These are phyloP conservation scores for Cladosporium sphaerospermum DNA, from an alignment of 2,329 filamentous ascomycete genomes.

Conservation along the genomic window DNA sequence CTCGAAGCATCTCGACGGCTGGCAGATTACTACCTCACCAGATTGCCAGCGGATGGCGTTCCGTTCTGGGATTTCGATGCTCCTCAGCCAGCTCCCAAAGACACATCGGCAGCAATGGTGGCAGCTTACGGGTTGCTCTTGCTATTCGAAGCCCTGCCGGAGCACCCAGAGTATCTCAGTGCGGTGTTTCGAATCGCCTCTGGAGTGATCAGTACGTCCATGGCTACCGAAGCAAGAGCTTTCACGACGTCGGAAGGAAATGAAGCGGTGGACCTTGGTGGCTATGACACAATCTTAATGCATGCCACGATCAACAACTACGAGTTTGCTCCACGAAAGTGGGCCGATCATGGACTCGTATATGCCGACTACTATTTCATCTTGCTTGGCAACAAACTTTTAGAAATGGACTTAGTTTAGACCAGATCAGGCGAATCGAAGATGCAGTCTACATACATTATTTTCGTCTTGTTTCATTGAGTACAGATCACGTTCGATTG, in stretches of 20 bases:
- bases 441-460: too few relatives aligned
- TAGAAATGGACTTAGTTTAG: constrained; percentile 21
- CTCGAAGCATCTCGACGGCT: constrained; percentile 40
- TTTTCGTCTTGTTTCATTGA: too few relatives aligned
- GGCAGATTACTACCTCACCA: constrained; percentile 42
- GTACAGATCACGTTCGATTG: too few relatives aligned
- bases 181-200: too few relatives aligned
- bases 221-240: too few relatives aligned
- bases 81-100: constrained; percentile 34
- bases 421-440: too few relatives aligned
- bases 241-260: constrained; percentile 2
- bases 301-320: constrained; percentile 46
- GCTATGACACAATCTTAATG: constrained; percentile 41
- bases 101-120: constrained; percentile 37
- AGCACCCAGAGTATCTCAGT: too few relatives aligned
- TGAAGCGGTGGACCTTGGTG: constrained; percentile 25
- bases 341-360: constrained; percentile 43
- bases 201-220: too few relatives aligned
- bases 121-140: constrained; percentile 38
- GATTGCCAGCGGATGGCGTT: constrained; percentile 36
- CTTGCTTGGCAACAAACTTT: constrained; percentile 42
- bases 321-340: constrained; percentile 39
- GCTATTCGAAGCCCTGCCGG: constrained; percentile 26
- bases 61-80: constrained; percentile 50
- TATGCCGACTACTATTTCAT: constrained; percentile 47